These are phyloP conservation scores for Yamadazyma spencermartinsiae DNA, from an alignment of 1,139 yeast genomes.

Conservation along the genomic window DNA sequence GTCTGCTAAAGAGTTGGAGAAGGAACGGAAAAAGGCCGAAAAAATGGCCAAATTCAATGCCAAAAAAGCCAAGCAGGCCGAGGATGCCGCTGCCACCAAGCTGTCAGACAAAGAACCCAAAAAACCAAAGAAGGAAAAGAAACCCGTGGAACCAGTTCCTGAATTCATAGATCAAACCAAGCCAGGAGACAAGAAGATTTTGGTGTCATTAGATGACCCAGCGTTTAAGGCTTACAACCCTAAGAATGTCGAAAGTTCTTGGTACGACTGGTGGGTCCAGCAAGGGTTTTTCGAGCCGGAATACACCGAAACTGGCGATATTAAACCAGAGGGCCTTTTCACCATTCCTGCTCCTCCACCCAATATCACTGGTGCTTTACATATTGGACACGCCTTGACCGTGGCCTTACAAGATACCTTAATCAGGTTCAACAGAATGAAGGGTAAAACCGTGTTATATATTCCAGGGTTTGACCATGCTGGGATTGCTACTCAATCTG, in stretches of 20 bases:
- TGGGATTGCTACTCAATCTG: constrained; percentile 98
- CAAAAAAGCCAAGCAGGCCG: constrained; percentile 80
- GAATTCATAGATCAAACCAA: constrained; percentile 80
- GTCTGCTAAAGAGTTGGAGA: constrained; percentile 79
- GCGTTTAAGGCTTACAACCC: constrained; percentile 95
- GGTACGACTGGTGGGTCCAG: constrained; percentile 98
- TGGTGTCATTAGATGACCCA: constrained; percentile 85
- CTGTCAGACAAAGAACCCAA: constrained; percentile 36
- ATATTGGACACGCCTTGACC: constrained; percentile 97
- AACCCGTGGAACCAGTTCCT: constrained; percentile 69
- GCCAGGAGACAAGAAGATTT: constrained; percentile 87
- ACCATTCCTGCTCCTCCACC: constrained; percentile 98
- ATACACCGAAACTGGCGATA: constrained; percentile 68
- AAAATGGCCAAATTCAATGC: constrained; percentile 93
- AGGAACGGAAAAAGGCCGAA: constrained; percentile 95
- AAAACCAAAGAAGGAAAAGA: constrained; percentile 73
- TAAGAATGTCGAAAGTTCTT: constrained; percentile 87
- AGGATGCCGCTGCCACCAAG: constrained; percentile 32
- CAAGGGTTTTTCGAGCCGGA: constrained; percentile 89
- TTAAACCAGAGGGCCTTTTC: constrained; percentile 81
- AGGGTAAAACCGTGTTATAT: constrained; percentile 90
- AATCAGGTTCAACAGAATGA: constrained; percentile 94
- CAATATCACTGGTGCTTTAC: constrained; percentile 97
- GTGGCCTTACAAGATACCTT: constrained; percentile 92
- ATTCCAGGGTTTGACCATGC: constrained; percentile 99